A percentile compares a stretch with the other conserved stretches of the same genome.
phyloP scores from a whole-genome alignment of 1,284 basidiomycete genomes.

The Agroathelia rolfsii region DNA sequence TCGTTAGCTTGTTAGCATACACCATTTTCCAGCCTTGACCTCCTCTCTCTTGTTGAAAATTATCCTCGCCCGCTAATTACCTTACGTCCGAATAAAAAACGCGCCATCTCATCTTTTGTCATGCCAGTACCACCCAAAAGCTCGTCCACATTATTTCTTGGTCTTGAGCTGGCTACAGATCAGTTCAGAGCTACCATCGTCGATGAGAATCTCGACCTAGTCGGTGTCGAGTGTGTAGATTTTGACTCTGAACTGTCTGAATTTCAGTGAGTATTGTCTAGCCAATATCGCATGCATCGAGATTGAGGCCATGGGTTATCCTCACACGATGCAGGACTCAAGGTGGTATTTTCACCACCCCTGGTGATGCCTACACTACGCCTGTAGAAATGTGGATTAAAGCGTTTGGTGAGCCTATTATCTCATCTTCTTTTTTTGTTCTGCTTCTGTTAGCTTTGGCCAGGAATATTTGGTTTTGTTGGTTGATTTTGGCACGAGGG shows the following conservation, averaged over 20 bases:
- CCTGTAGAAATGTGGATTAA: slow-evolving; percentile 83
- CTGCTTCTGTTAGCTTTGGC: slow-evolving; percentile 17
- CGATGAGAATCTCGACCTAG: slow-evolving; percentile 68
- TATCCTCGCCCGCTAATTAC: slow-evolving; percentile 7
- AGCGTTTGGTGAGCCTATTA: slow-evolving; percentile 53
- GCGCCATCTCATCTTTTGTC: neutral
- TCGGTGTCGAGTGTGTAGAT: slow-evolving; percentile 69
- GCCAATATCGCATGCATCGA: slow-evolving; percentile 8
- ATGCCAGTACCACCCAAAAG: slow-evolving; percentile 46
- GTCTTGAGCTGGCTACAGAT: slow-evolving; percentile 72
- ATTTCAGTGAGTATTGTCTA: slow-evolving; percentile 53
- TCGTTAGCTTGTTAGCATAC: slow-evolving; percentile 12
- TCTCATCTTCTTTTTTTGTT: slow-evolving; percentile 22
- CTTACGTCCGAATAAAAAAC: neutral
- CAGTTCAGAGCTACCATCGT: slow-evolving; percentile 72
- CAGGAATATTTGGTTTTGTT: slow-evolving; percentile 26
- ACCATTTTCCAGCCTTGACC: slow-evolving; percentile 23
- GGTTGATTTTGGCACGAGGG: slow-evolving; percentile 12
- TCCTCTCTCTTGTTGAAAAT: slow-evolving; percentile 10
- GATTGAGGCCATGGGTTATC: slow-evolving; percentile 1
- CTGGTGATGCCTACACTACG: slow-evolving; percentile 74
- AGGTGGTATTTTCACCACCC: slow-evolving; percentile 75
- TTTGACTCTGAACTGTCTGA: slow-evolving; percentile 72
- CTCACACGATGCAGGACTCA: slow-evolving; percentile 46
- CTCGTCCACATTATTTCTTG: slow-evolving; percentile 56